phyloP scores from a whole-genome alignment of 2,329 filamentous ascomycete species.

The Diaporthe sp. region DNA sequence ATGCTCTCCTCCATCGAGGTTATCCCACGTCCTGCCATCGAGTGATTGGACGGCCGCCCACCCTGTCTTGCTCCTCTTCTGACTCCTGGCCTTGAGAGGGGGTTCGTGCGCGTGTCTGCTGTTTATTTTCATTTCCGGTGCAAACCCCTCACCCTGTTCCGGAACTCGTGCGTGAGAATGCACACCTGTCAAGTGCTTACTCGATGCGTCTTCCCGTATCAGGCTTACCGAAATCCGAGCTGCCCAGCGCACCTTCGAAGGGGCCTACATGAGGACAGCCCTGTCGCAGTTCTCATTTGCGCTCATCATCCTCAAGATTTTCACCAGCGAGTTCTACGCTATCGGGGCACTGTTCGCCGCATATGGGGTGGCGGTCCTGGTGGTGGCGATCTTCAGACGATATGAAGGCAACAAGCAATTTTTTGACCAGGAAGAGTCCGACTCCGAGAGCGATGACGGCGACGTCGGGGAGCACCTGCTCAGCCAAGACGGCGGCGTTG shows the following conservation, averaged over 20 bases:
- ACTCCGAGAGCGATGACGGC: constrained; percentile 49
- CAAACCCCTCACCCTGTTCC: background rate
- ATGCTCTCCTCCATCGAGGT: background rate
- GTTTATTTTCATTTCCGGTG: constrained; percentile 7
- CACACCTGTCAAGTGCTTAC: constrained; percentile 32
- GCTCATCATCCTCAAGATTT: constrained; percentile 95
- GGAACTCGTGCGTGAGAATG: constrained; percentile 18
- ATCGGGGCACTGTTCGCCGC: constrained; percentile 97
- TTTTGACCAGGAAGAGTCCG: constrained; percentile 72
- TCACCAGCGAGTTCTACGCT: constrained; percentile 95
- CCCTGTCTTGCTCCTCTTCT: background rate
- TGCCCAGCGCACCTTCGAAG: constrained; percentile 96
- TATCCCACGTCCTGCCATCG: background rate
- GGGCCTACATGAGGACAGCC: constrained; percentile 95
- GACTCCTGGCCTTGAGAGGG: background rate
- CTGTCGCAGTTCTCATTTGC: constrained; percentile 96
- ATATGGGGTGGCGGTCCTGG: constrained; percentile 87
- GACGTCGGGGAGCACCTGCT: constrained; percentile 25
- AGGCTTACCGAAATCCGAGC: constrained; percentile 93
- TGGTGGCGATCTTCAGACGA: constrained; percentile 86
- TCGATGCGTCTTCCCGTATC: constrained; percentile 12
- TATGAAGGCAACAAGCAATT: constrained; percentile 96
- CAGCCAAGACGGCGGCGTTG: constrained; percentile 21
- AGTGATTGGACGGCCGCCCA: constrained; percentile 1
- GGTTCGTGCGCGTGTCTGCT: background rate